Evolutionary conservation across 352 stramenopile genomes (phyloP), one percentile per base, ranked within the genome.

Genomic region (Pythium brachiatum): DNA sequence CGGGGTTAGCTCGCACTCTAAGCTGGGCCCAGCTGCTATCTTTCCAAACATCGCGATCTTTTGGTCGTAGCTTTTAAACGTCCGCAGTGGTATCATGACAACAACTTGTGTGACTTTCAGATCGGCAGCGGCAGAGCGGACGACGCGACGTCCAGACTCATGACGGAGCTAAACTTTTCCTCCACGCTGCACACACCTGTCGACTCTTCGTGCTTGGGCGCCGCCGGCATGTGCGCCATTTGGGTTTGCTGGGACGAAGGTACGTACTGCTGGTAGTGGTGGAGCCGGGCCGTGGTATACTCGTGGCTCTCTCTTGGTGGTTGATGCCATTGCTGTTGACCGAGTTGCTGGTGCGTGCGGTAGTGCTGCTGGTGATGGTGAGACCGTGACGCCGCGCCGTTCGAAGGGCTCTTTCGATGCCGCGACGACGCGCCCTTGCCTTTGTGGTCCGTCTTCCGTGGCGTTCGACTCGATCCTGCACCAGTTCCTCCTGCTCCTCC

Each of bases 141-240:
- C 27, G 43, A 36, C 15, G 56, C 21, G 31, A 56, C 16, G 15
- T 53, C 62, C 12, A 70, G 47, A 57, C 53, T 70, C 62, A 69
- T 69, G 34, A 48, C 62, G 1, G 62, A 69, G 43, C 62, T 69
- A 38, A 69, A 69, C 25, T 69, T 60, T n/a, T 70, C 64, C 34
- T 66, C 64, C 7, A 70, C 64, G 11, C 54, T 52, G 57, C 57
- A 66, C 20, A 70, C 57, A 7, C 51, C 60, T 16, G 64, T 62
- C 36, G 55, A 47, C 43, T 70, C 56, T 13, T 61, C 63, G 16
- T 52, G 59, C 51, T 54, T 66, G 4, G 38, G 6, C 2, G 9
- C 21, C 3, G 29, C 54, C 6, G 57, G 8, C 21, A 34, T n/a
- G 20, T 43, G 57, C 32, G 32, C 16, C 34, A 23, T 21, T 38